Conservation (phyloP, 192 early-diverging fungal genomes). For the Gigaspora rosea region DNA sequence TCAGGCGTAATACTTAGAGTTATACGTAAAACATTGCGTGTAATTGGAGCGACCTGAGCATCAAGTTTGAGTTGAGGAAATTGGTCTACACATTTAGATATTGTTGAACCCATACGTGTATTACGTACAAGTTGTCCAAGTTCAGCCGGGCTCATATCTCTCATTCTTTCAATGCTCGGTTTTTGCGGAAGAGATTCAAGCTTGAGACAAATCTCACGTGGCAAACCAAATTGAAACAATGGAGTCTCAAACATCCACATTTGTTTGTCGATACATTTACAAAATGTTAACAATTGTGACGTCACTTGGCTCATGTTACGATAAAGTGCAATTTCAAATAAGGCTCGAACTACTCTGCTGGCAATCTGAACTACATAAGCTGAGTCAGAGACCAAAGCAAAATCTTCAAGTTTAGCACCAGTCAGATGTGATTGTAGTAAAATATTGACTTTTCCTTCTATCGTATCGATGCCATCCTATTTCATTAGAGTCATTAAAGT, state of each 20-base stretch:
- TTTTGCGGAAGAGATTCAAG: conserved; percentile 62
- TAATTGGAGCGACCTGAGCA: conserved; percentile 88
- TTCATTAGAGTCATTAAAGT: neutral
- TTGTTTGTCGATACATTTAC: conserved; percentile 81
- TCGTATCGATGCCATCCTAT: conserved; percentile 78
- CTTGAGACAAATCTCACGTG: conserved; percentile 71
- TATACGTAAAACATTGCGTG: conserved; percentile 85
- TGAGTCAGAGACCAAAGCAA: conserved; percentile 91
- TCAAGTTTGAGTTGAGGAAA: conserved; percentile 84
- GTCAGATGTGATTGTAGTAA: conserved; percentile 89
- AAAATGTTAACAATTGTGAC: conserved; percentile 75
- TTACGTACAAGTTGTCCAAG: conserved; percentile 86
- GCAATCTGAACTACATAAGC: conserved; percentile 95
- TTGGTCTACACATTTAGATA: conserved; percentile 76
- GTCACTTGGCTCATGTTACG: conserved; percentile 89
- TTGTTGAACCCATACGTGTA: conserved; percentile 71
- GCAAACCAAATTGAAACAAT: conserved; percentile 79
- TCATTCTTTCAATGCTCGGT: conserved; percentile 65
- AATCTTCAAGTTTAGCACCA: conserved; percentile 79
- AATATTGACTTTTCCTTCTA: conserved; percentile 92
- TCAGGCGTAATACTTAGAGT: conserved; percentile 79
- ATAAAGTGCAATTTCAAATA: conserved; percentile 94
- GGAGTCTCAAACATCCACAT: conserved; percentile 96
- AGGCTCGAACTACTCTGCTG: conserved; percentile 86
- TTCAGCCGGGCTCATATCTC: conserved; percentile 84